Evolutionary conservation across 768 basidiomycete genomes (phyloP).

Genomic region (Trametes cinnabarina): DNA sequence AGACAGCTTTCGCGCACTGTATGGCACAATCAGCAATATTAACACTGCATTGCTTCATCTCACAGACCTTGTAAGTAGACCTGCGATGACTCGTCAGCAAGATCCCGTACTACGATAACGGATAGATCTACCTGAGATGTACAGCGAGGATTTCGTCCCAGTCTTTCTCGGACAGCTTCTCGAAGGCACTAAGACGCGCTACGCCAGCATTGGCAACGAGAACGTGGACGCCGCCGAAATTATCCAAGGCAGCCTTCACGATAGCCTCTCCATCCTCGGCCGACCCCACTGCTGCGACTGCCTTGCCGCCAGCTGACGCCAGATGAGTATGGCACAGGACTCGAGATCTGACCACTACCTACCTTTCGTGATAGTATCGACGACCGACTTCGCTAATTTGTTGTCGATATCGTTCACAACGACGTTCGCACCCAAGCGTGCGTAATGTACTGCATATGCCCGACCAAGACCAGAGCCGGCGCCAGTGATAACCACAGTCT

Average conservation of each 20-base stretch:
- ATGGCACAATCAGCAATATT: neutral
- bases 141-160: slow-evolving; percentile 93
- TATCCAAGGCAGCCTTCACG: slow-evolving; percentile 81
- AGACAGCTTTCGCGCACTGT: slow-evolving; percentile 89
- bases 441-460: slow-evolving; percentile 89
- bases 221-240: slow-evolving; percentile 85
- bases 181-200: slow-evolving; percentile 89
- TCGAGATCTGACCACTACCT: slow-evolving; percentile 14
- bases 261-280: slow-evolving; percentile 91
- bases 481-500: slow-evolving; percentile 93
- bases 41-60: neutral
- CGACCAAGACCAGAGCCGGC: slow-evolving; percentile 94
- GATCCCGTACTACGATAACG: neutral
- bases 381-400: slow-evolving; percentile 79
- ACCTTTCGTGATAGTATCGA: slow-evolving; percentile 84
- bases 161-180: slow-evolving; percentile 83
- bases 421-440: slow-evolving; percentile 90
- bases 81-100: slow-evolving; percentile 31
- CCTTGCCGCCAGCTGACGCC: slow-evolving; percentile 80
- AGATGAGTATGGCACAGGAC: too few relatives aligned
- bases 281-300: slow-evolving; percentile 76
- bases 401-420: slow-evolving; percentile 94
- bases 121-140: slow-evolving; percentile 60
- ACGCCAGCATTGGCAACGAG: slow-evolving; percentile 94
- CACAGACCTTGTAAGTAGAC: slow-evolving; percentile 79